Conservation (phyloP, 345 rosid genomes). For the Psidium guajava region DNA sequence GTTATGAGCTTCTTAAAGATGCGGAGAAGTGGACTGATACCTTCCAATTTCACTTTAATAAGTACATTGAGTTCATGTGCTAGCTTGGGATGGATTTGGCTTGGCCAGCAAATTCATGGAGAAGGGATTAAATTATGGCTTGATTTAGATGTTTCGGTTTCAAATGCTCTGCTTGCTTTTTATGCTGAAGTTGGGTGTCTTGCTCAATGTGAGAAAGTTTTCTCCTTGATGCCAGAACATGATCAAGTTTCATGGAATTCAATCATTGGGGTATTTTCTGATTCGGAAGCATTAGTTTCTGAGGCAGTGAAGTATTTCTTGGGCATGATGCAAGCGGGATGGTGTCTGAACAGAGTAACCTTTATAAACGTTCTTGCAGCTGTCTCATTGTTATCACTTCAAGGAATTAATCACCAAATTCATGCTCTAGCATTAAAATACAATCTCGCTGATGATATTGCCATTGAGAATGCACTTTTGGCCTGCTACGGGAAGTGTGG, state of each 20-base stretch:
- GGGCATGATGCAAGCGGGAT: slow-evolving; percentile 56
- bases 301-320: slow-evolving; percentile 43
- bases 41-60: slow-evolving; percentile 58
- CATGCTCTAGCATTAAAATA: slow-evolving; percentile 56
- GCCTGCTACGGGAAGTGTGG: slow-evolving; percentile 84
- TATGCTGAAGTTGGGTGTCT: slow-evolving; percentile 54
- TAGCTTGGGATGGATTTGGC: slow-evolving; percentile 47
- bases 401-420: slow-evolving; percentile 46
- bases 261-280: slow-evolving; percentile 62
- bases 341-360: slow-evolving; percentile 55
- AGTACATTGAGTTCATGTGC: slow-evolving; percentile 84
- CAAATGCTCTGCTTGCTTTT: slow-evolving; percentile 71
- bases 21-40: slow-evolving; percentile 43
- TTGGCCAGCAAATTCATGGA: slow-evolving; percentile 61
- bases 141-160: slow-evolving; percentile 72
- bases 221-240: slow-evolving; percentile 49
- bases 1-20: slow-evolving; percentile 31
- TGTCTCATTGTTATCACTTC: slow-evolving; percentile 40
- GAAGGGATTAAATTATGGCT: slow-evolving; percentile 66
- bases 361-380: slow-evolving; percentile 62
- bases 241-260: slow-evolving; percentile 97
- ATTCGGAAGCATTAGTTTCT: slow-evolving; percentile 34
- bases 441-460: slow-evolving; percentile 28
- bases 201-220: slow-evolving; percentile 38
- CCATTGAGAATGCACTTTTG: slow-evolving; percentile 74